These are phyloP conservation scores for Lindgomyces ingoldianus DNA, from an alignment of 495 filamentous ascomycete species.

Conservation along the genomic window DNA sequence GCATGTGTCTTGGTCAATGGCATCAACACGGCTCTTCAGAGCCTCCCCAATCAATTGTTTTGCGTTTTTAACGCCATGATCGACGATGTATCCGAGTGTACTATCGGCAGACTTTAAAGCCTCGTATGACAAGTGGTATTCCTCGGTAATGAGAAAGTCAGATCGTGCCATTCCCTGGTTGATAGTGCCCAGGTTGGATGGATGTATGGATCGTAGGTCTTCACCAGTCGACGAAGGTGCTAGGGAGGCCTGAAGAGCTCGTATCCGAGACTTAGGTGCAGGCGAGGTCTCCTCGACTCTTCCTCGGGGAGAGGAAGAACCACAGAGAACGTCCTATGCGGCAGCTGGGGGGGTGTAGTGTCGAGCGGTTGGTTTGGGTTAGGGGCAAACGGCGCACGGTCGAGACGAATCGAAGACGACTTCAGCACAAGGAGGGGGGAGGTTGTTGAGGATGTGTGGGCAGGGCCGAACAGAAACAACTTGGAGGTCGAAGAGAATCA, in stretches of 20 bases:
- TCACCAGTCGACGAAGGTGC: constrained; percentile 46
- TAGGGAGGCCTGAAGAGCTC: constrained; percentile 91
- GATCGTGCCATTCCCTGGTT: constrained; percentile 73
- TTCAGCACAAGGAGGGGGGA: constrained; percentile 62
- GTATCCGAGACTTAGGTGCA: constrained; percentile 73
- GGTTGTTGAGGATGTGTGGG: constrained; percentile 66
- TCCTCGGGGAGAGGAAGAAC: constrained; percentile 96
- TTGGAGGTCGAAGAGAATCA: constrained; percentile 58
- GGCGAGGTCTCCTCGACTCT: constrained; percentile 89
- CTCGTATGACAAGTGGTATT: constrained; percentile 41
- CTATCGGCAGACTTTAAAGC: constrained; percentile 17
- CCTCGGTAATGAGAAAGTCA: constrained; percentile 56
- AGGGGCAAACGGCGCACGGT: constrained; percentile 51
- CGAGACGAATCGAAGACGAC: constrained; percentile 51
- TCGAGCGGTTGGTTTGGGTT: constrained; percentile 57
- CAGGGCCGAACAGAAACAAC: constrained; percentile 66
- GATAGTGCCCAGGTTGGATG: constrained; percentile 26
- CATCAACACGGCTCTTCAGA: constrained; percentile 76
- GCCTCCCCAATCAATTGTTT: constrained; percentile 69
- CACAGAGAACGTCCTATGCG: constrained; percentile 95
- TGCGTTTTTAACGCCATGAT: constrained; percentile 38
- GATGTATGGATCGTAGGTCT: constrained; percentile 2
- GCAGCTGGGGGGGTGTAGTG: constrained; percentile 76
- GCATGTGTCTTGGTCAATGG: constrained; percentile 80
- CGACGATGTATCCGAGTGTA: constrained; percentile 8